A percentile compares a stretch with the other conserved stretches of the same genome.
These are phyloP conservation scores for Eleusine coracana DNA, from an alignment of 176 grass and related monocot species.

Conservation along the genomic window DNA sequence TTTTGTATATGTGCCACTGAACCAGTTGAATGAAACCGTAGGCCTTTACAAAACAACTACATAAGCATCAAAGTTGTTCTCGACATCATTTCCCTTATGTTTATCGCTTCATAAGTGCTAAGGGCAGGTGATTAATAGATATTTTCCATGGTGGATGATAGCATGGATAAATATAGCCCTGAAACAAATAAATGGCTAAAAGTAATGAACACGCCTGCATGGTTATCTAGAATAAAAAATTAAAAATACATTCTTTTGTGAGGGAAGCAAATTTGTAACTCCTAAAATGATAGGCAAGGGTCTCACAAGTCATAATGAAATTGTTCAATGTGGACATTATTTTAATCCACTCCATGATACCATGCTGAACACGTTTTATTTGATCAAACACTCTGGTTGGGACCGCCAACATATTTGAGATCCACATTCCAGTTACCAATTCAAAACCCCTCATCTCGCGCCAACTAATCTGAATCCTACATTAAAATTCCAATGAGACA, in stretches of 20 bases:
- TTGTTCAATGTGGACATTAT: neutral
- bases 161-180: neutral
- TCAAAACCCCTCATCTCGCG: slow-evolving; percentile 7
- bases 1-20: neutral
- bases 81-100: neutral
- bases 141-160: neutral
- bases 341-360: slow-evolving; percentile 9
- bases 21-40: neutral
- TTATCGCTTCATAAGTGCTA: neutral
- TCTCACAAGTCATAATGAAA: neutral
- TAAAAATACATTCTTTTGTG: neutral
- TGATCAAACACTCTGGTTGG: slow-evolving; percentile 13
- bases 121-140: neutral
- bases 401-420: neutral
- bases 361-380: slow-evolving; percentile 4
- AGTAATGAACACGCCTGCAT: neutral
- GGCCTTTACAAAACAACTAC: neutral
- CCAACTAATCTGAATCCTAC: neutral
- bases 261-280: neutral
- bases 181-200: neutral
- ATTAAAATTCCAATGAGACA: neutral
- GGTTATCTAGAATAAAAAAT: neutral
- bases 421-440: neutral
- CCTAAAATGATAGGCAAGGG: neutral
- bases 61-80: neutral